These are phyloP conservation scores for Debaryomyces maramus DNA, from an alignment of 805 yeast genomes.

Conservation along the genomic window DNA sequence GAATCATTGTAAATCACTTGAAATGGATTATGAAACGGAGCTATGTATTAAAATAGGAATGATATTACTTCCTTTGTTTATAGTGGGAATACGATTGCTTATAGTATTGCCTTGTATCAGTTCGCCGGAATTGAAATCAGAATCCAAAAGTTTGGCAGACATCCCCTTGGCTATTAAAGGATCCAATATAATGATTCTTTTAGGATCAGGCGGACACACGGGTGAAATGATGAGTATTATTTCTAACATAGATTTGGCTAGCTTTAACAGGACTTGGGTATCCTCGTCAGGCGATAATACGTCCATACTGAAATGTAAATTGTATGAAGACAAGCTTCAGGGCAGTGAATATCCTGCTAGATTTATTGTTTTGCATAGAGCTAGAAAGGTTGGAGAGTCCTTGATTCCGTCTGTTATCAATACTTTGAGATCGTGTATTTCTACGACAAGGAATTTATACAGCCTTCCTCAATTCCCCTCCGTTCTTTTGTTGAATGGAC, in stretches of 20 bases:
- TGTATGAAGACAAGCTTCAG: conserved; percentile 29
- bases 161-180: conserved; percentile 13
- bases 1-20: neutral
- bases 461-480: conserved; percentile 35
- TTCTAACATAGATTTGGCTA: conserved; percentile 30
- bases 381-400: conserved; percentile 62
- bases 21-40: conserved; percentile 23
- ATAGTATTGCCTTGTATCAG: conserved; percentile 22
- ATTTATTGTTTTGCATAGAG: conserved; percentile 48
- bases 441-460: conserved; percentile 27
- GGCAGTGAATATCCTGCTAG: conserved; percentile 14
- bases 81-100: conserved; percentile 22
- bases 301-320: conserved; percentile 42
- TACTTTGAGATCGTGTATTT: conserved; percentile 39
- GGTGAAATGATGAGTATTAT: conserved; percentile 89
- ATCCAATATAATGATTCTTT: conserved; percentile 52
- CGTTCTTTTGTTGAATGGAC: conserved; percentile 67
- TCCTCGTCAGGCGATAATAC: conserved; percentile 53
- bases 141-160: neutral
- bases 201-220: conserved; percentile 97
- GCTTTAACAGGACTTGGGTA: conserved; percentile 37
- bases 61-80: conserved; percentile 21
- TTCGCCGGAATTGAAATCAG: conserved; percentile 3
- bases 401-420: conserved; percentile 46
- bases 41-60: conserved; percentile 15